Percentiles rank a stretch among this genome's conserved stretches.
phyloP scores from a whole-genome alignment of 768 basidiomycete genomes.

The Leccinum boreale region DNA sequence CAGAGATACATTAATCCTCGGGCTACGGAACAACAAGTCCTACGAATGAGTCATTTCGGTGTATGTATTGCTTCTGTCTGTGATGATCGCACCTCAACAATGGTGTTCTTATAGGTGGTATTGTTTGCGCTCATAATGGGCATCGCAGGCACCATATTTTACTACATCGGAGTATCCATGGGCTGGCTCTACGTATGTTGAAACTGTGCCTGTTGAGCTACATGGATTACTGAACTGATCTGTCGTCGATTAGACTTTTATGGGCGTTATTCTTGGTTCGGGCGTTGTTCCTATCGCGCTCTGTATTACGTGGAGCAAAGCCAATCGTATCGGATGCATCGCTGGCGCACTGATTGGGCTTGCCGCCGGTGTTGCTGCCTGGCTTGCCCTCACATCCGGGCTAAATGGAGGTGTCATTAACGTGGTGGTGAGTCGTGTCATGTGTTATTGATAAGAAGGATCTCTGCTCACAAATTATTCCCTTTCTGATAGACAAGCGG shows the following conservation, averaged over 20 bases:
- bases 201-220: neutral
- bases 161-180: slow-evolving; percentile 88
- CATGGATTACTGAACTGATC: neutral
- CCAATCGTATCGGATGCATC: slow-evolving; percentile 84
- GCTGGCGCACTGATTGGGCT: slow-evolving; percentile 72
- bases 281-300: slow-evolving; percentile 86
- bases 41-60: slow-evolving; percentile 66
- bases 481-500: slow-evolving; percentile 40
- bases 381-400: slow-evolving; percentile 78
- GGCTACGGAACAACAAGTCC: slow-evolving; percentile 71
- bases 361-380: slow-evolving; percentile 66
- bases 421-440: slow-evolving; percentile 48
- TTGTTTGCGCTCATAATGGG: slow-evolving; percentile 77
- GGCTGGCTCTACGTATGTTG: slow-evolving; percentile 84
- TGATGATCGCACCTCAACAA: neutral
- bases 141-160: slow-evolving; percentile 81
- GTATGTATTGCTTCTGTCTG: slow-evolving; percentile 32
- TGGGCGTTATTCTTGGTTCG: slow-evolving; percentile 83
- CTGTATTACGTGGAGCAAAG: slow-evolving; percentile 80
- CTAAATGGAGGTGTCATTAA: slow-evolving; percentile 70
- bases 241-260: slow-evolving; percentile 58
- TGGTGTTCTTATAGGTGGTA: slow-evolving; percentile 44
- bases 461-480: neutral
- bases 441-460: neutral
- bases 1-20: slow-evolving; percentile 77